A percentile compares a stretch with the other conserved stretches of the same genome.
phyloP scores from a whole-genome alignment of 805 yeast species.

The Pichia heedii region DNA sequence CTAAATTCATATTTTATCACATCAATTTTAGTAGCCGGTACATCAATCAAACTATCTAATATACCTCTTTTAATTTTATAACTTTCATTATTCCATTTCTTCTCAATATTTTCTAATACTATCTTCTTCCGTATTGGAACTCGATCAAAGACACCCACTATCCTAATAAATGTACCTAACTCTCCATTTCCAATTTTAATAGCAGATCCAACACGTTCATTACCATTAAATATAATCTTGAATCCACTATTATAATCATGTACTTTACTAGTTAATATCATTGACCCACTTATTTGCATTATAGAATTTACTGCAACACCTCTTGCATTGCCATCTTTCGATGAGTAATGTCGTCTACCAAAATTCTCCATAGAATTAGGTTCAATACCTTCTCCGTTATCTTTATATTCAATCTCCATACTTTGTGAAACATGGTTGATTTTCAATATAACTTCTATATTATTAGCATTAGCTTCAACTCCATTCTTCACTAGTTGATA shows the following conservation, averaged over 20 bases:
- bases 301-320: constrained; percentile 64
- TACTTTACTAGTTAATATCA: constrained; percentile 41
- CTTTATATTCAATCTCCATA: constrained; percentile 36
- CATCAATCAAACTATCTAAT: constrained; percentile 23
- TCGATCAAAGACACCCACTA: constrained; percentile 33
- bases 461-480: constrained; percentile 42
- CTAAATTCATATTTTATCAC: constrained; percentile 7
- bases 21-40: constrained; percentile 19
- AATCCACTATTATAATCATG: constrained; percentile 24
- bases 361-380: constrained; percentile 37
- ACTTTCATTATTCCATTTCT: constrained; percentile 17
- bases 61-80: constrained; percentile 25
- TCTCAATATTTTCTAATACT: constrained; percentile 8
- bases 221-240: constrained; percentile 16
- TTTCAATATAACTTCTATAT: constrained; percentile 23
- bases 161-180: constrained; percentile 32
- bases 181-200: background rate
- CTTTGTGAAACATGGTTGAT: constrained; percentile 19
- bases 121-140: constrained; percentile 35
- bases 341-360: constrained; percentile 44
- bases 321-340: constrained; percentile 39
- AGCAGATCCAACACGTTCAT: constrained; percentile 1
- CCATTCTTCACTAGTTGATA: constrained; percentile 47
- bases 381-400: constrained; percentile 66
- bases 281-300: constrained; percentile 33